Conservation (phyloP, 176 grass and related monocot genomes). For the Cocos nucifera region DNA sequence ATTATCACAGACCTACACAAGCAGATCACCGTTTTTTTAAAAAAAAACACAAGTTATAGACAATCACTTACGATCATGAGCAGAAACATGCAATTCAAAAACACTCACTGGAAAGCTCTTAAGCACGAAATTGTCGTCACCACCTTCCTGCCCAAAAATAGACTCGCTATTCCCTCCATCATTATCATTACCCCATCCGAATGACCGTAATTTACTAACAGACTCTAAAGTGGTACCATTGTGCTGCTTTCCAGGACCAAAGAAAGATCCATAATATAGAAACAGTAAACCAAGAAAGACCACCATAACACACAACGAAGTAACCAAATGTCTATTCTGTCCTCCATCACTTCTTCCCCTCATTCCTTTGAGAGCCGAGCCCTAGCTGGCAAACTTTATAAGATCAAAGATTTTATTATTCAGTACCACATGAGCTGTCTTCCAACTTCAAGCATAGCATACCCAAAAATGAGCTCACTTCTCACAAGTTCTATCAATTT, state of each 20-base stretch:
- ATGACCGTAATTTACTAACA: constrained; percentile 62
- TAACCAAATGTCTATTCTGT: constrained; percentile 54
- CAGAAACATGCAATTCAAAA: neutral
- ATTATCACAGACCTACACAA: constrained; percentile 71
- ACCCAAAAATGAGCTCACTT: too few relatives aligned
- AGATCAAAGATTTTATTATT: too few relatives aligned
- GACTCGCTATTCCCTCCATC: constrained; percentile 49
- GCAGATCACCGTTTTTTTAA: too few relatives aligned
- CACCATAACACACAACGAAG: constrained; percentile 47
- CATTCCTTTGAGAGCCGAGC: constrained; percentile 24
- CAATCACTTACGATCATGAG: neutral
- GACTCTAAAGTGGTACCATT: constrained; percentile 54
- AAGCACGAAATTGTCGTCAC: constrained; percentile 29
- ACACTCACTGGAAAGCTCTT: constrained; percentile 88
- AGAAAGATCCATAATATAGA: constrained; percentile 57
- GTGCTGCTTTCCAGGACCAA: constrained; percentile 43
- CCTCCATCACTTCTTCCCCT: constrained; percentile 66
- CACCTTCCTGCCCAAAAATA: constrained; percentile 55
- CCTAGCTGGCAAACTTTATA: too few relatives aligned
- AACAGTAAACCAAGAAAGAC: constrained; percentile 74
- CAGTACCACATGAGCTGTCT: too few relatives aligned
- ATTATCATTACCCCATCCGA: constrained; percentile 60
- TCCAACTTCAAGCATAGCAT: too few relatives aligned
- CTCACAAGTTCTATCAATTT: too few relatives aligned
- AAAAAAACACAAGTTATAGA: neutral